phyloP scores from a whole-genome alignment of 2,329 filamentous ascomycete species.

The Fusarium hostae region DNA sequence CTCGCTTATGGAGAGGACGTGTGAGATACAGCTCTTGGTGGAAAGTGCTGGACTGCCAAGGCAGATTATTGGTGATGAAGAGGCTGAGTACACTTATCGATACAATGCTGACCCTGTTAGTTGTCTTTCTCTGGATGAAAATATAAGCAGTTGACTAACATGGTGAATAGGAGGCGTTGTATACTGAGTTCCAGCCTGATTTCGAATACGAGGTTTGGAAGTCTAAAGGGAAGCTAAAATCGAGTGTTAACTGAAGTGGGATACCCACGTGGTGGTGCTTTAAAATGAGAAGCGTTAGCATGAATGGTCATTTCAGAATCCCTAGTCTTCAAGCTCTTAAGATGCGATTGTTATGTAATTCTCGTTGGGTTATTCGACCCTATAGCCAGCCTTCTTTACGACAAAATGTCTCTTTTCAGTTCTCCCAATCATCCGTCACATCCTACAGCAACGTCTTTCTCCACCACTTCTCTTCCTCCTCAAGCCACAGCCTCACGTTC shows the following conservation, averaged over 20 bases:
- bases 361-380: background rate
- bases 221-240: slow-evolving; percentile 41
- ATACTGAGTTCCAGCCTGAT: slow-evolving; percentile 51
- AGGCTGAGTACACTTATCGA: slow-evolving; percentile 53
- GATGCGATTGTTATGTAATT: background rate
- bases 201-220: slow-evolving; percentile 50
- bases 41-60: slow-evolving; percentile 46
- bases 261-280: background rate
- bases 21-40: slow-evolving; percentile 49
- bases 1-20: slow-evolving; percentile 48
- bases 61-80: slow-evolving; percentile 50
- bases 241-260: slow-evolving; percentile 10
- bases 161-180: slow-evolving; percentile 44
- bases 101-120: slow-evolving; percentile 47
- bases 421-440: no score
- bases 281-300: background rate
- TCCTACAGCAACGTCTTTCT: slow-evolving; percentile 51
- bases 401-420: background rate
- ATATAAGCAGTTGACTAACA: background rate
- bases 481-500: slow-evolving; percentile 53
- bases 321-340: background rate
- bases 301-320: background rate
- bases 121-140: background rate
- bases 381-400: background rate
- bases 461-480: slow-evolving; percentile 62